Evolutionary conservation across 768 basidiomycete species (phyloP), one percentile per base, ranked within the genome.

Genomic region (Trametes elegans): DNA sequence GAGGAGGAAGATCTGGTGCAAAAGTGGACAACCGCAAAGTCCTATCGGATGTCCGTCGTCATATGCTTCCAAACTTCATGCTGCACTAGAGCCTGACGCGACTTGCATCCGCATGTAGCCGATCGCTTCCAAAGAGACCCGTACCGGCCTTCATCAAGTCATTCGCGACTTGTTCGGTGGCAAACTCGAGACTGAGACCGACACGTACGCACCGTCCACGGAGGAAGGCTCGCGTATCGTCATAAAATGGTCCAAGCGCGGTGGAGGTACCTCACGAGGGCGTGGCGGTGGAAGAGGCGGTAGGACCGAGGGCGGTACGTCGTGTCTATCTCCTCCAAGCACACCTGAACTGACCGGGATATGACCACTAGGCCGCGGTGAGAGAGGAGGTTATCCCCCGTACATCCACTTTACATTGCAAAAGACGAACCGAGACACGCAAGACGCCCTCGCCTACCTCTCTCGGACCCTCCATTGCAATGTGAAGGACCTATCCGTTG

Each of bases 381-480:
- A 81, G 40, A 80, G 88, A 38, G 85, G 85, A 21, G 80, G 77
- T 21, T 88, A 83, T 60, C 89, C 89, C 54, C 89, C 88, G 0
- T 99, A 90, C 67, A 93, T 98, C 59, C 94, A 98, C 66, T 97
- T 98, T 70, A 97, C 92, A 1, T 74, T 99, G 29, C 94, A 96
- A 67, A 99, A 99, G 73, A 91, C 94, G 19, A 99, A 99, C 67
- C 86, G 97, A 39, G 97, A 99, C 66, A 97, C 93, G 3, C 94
- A 97, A 66, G 97, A 98, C 66, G 93, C 92, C 2, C 81, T 99
- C 19, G 78, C 82, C 1, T 78, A 95, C 63, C 73, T 99, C 28
- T 77, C 90, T 16, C 85, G 93, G 13, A 77, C 80, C 27, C 75
- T 98, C n/a, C 85, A 88, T 57, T 83, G 86, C 55, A 82, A 76